A percentile compares a stretch with the other conserved stretches of the same genome.
Evolutionary conservation across 1,284 basidiomycete genomes (phyloP).

Genomic region (Ceratobasidium sp.): DNA sequence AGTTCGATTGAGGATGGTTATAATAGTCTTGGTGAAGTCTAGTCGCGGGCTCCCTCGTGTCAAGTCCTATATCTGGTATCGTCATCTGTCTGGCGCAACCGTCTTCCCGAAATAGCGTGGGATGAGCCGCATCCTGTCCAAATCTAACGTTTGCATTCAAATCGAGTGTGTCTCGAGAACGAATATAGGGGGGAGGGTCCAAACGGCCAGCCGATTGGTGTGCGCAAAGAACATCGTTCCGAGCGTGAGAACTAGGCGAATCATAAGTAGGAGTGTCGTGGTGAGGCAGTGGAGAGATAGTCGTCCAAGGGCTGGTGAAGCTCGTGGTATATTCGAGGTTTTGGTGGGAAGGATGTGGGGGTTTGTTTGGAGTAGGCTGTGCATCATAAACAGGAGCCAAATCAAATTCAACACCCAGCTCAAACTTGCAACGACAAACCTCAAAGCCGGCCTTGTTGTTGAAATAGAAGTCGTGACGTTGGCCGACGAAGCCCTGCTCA

Average conservation of each 20-base stretch:
- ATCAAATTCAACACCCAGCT: neutral
- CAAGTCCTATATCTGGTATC: neutral
- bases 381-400: neutral
- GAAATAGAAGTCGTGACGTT: neutral
- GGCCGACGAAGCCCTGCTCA: neutral
- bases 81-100: neutral
- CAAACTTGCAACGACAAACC: neutral
- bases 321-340: neutral
- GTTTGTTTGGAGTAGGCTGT: neutral
- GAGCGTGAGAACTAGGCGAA: too few relatives aligned
- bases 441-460: neutral
- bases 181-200: neutral
- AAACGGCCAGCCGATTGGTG: neutral
- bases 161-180: neutral
- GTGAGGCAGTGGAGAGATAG: neutral
- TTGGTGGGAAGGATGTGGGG: neutral
- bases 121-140: neutral
- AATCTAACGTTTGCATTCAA: constrained; percentile 7
- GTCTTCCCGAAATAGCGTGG: neutral
- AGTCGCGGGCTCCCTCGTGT: neutral
- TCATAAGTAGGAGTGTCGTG: neutral
- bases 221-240: neutral
- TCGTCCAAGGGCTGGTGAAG: neutral
- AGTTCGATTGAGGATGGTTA: neutral
- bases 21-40: neutral